Base-by-base conservation (phyloP, 2,329 filamentous ascomycete species). In the Phoma herbarum region DNA sequence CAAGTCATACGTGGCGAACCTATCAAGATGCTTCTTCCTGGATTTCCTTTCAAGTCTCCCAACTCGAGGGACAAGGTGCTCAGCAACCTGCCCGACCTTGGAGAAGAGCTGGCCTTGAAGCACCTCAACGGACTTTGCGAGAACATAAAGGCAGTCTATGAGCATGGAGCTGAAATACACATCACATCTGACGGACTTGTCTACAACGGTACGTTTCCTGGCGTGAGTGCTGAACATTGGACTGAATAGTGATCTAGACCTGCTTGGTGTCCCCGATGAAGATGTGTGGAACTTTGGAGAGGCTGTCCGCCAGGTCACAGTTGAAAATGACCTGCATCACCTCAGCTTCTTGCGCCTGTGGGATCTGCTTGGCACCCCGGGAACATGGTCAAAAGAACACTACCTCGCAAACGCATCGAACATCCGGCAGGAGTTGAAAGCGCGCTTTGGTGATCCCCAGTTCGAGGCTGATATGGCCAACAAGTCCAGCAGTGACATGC, bases 31-130 rank as follows among this genome's bases (percentile, higher is more conserved):
- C 61, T 74, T 14, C 78, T 88, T 0, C 86, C 86, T 0, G 85
- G 84, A 0, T 88, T 88, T 44, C 85, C 86, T 0, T 88, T 86
- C 78, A 88, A 88, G 65, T 87, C 84, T 0, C 83, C 85, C 11
- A 88, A 88, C 61, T 79, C 77, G 0, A 68, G 69, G 1, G 77
- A 80, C 22, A 88, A 89, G 58, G 84, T 86, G 0, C 71, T 88
- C 5, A 84, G 79, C n/a, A 62, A 61, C 2, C 61, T 80, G 14
- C 80, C 80, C 1, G 80, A 82, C 49, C 64, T 79, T 9, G 80
- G 75, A 6, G 80, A 81, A 57, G 77, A 80, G 52, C 65, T 82
- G 42, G 79, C 79, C 4, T 64, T 81, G 26, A 69, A 70, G n/a
- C 78, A 78, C 55, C 64, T 82, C 39, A 76, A 81, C 45, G 73